These are phyloP conservation scores for Fusarium sp. DNA, from an alignment of 2,329 filamentous ascomycete species.

Conservation along the genomic window DNA sequence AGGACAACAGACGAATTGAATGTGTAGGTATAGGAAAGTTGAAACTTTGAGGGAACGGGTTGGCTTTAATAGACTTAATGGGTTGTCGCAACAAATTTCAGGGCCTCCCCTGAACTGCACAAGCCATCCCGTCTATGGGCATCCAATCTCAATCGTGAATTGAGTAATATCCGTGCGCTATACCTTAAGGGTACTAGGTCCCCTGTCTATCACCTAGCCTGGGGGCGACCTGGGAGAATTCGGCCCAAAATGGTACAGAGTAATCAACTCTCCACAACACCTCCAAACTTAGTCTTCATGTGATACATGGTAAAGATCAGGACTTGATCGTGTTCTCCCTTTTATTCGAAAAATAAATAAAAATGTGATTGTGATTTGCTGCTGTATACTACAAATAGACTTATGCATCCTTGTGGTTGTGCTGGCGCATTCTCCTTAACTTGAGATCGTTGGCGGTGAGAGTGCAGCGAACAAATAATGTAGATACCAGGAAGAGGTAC, in stretches of 20 bases:
- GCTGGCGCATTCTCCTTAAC: conserved; percentile 3
- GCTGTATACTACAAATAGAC: background rate
- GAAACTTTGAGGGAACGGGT: conserved; percentile 33
- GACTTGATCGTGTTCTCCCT: conserved; percentile 3
- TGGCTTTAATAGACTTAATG: conserved; percentile 45
- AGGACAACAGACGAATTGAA: conserved; percentile 27
- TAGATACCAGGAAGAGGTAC: conserved; percentile 20
- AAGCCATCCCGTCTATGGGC: conserved; percentile 34
- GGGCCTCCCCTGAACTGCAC: conserved; percentile 47
- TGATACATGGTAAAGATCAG: conserved; percentile 5
- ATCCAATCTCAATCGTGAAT: conserved; percentile 47
- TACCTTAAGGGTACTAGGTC: conserved; percentile 30
- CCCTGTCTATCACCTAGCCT: conserved; percentile 32
- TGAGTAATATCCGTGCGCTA: conserved; percentile 40
- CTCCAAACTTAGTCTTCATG: conserved; percentile 4
- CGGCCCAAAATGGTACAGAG: conserved; percentile 8
- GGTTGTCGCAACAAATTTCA: conserved; percentile 48
- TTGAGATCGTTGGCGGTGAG: conserved; percentile 38
- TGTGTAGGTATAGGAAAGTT: conserved; percentile 22
- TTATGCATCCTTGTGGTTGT: conserved; percentile 13
- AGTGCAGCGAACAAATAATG: conserved; percentile 20
- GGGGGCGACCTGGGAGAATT: conserved; percentile 19
- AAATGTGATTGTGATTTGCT: conserved; percentile 5
- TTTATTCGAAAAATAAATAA: background rate
- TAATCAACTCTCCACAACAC: conserved; percentile 17